Base-by-base conservation (phyloP, 2,329 filamentous ascomycete species). In the Botrytis elliptica region DNA sequence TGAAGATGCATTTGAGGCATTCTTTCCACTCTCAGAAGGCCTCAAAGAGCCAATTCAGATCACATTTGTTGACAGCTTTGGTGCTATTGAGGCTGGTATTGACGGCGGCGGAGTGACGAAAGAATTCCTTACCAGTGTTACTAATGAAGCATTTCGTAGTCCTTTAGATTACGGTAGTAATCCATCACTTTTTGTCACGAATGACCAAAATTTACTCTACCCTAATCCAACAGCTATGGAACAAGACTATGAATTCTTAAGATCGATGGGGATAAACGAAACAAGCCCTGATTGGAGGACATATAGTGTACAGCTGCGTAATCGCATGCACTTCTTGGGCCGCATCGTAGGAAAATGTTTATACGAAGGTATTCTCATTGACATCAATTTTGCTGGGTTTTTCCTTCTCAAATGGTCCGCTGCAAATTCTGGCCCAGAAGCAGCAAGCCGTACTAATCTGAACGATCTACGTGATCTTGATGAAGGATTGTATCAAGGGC, bases 71-170 rank as follows among this genome's bases (percentile, higher is more conserved):
- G 96, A 99, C 81, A 89, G 94, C 74, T 99, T 97, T 77, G 93
- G 92, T 75, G 89, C 91, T 1, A 87, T 89, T 12, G 96, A 99
- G 83, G 95, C 95, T 20, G 96, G 96, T 16, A 98, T 99, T 72
- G 96, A 99, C 80, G 96, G 96, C 0, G 96, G 96, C 14, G 96
- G 96, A 75, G 96, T 99, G 14, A 98, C 95, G 2, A 99, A 99
- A 79, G 96, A 99, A 79, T 99, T 99, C 75, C 86, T 99, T 20
- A 97, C 91, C 1, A 96, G 93, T 75, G 89, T 97, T 67, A 97
- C 94, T 1, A 91, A 88, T 33, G 93, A 98, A 81, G 94, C 94
- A 0, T 97, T 98, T 80, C 88, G 87, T 76, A 29, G 38, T 25
- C 52, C 52, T 18, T 38, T 70, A 63, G 36, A 63, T 29, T 72